Evolutionary conservation across 768 basidiomycete genomes (phyloP), one percentile per base, ranked within the genome.

Genomic region (Rubroboletus satanas): DNA sequence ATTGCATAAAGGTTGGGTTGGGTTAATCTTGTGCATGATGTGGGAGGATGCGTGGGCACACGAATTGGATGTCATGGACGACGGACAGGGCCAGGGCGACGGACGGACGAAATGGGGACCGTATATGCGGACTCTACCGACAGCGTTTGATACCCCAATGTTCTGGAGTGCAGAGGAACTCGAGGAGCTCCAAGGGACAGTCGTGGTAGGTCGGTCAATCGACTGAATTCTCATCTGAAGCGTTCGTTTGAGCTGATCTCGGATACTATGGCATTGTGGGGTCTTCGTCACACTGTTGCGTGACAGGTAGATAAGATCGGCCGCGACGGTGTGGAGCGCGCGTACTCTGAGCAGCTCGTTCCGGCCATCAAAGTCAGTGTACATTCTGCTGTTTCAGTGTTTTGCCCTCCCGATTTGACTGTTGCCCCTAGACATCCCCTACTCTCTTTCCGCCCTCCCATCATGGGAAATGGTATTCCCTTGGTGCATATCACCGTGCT

Each of bases 1-100:
- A 18, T 69, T 98, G 54, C 76, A 86, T 48, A 72, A 80, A 52
- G 86, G 93, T 8, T 99, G 97, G 97, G 75, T 80, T 1, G 88
- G 88, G 4, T 73, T 98, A 43, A 98, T 99, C 55, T 75, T 98
- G 37, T 90, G 87, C 59, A 88, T 99, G 85, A 92, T 98, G 89
- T 97, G 91, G 90, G 97, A 99, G 71, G 82, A 81, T 51, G 80
- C 84, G 4, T 78, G 78, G 58, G 84, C 84, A 1, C 53, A 73
- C 4, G 90, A 45, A 83, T 73, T 51, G 91, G 93, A 93, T 41
- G 9, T 11, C 12, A 18, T 33, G 36, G 45, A 49, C 26, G 12
- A 68, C 6, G 28, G 36, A 10, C 47, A 33, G 2, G 17, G 29
- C 31, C 35, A 41, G 4, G 37, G 28, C 28, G 18, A 18, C n/a